Base-by-base conservation (phyloP, 331 rosid species). In the Spiraea crenata region DNA sequence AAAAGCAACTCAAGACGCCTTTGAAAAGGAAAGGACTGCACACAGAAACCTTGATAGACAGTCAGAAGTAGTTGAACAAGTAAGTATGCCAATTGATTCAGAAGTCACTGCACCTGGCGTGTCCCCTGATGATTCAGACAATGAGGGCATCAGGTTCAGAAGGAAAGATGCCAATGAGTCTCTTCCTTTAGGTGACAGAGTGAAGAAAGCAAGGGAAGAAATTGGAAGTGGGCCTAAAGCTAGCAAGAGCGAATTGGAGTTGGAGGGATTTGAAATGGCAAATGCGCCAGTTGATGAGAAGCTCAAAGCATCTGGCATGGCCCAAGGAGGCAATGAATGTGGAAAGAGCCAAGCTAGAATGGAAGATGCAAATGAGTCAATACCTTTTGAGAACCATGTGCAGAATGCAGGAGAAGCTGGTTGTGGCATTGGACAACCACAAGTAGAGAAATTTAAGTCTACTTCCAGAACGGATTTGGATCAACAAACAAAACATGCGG, bases 401-500 rank as follows among this genome's bases (percentile, higher is more conserved):
- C 67, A 72, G 68, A 73, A 75, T 70, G 81, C 77, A 50, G 77
- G 65, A 63, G 83, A 76, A 75, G 83, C 71, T 76, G 67, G 78
- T 69, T 25, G 52, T 72, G 65, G 69, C 72, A 37, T 63, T 76
- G 84, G 76, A 63, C 77, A 64, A 61, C 69, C 70, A 19, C 60
- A 35, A n/a, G 39, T 65, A 1, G 81, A 82, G 75, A 79, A 81
- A 71, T 79, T 59, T 55, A 82, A 68, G 69, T 54, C 76, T 61
- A 76, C n/a, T 67, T 55, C 81, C 63, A 74, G 55, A 57, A 39
- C 52, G 83, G 87, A 77, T 35, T 73, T 47, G 73, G 82, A 68
- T 73, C 63, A 80, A 69, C 80, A 76, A 67, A 76, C 71, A 67
- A 83, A 77, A 77, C 85, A 81, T 63, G 71, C 69, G 73, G 85